Conservation (phyloP, 2,329 filamentous ascomycete species). For the Raffaelea deltoideospora region DNA sequence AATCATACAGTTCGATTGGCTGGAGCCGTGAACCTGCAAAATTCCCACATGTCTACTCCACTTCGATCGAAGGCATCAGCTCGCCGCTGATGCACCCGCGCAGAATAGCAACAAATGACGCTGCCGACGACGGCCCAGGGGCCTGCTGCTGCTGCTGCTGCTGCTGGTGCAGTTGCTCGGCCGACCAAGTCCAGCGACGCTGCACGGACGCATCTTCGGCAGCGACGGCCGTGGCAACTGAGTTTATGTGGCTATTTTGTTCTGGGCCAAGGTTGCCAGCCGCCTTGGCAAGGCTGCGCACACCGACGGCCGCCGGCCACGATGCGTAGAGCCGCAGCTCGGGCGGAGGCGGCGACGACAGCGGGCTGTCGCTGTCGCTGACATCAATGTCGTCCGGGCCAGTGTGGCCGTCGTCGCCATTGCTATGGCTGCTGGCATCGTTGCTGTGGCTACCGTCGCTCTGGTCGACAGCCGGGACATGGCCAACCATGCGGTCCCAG, state of each 20-base stretch:
- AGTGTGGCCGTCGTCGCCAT: slow-evolving; percentile 21
- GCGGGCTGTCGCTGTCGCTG: slow-evolving; percentile 19
- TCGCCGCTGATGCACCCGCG: slow-evolving; percentile 5
- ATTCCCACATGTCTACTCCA: too few species aligned
- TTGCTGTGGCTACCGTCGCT: neutral
- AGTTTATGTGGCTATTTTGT: too few species aligned
- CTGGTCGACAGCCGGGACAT: neutral
- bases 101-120: slow-evolving; percentile 4
- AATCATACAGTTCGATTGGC: too few species aligned
- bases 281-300: neutral
- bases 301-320: slow-evolving; percentile 4
- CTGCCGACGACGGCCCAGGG: neutral
- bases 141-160: neutral
- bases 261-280: neutral
- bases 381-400: slow-evolving; percentile 26
- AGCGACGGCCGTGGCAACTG: too few species aligned
- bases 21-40: too few species aligned
- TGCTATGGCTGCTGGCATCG: too few species aligned
- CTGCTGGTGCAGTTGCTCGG: neutral
- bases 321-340: slow-evolving; percentile 9
- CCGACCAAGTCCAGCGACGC: slow-evolving; percentile 6
- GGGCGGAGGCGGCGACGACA: slow-evolving; percentile 1
- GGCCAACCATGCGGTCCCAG: neutral
- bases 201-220: slow-evolving; percentile 1
- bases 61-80: slow-evolving; percentile 4